A percentile compares a stretch with the other conserved stretches of the same genome.
phyloP scores from a whole-genome alignment of 345 rosid species.

The Eucalyptus marginata region DNA sequence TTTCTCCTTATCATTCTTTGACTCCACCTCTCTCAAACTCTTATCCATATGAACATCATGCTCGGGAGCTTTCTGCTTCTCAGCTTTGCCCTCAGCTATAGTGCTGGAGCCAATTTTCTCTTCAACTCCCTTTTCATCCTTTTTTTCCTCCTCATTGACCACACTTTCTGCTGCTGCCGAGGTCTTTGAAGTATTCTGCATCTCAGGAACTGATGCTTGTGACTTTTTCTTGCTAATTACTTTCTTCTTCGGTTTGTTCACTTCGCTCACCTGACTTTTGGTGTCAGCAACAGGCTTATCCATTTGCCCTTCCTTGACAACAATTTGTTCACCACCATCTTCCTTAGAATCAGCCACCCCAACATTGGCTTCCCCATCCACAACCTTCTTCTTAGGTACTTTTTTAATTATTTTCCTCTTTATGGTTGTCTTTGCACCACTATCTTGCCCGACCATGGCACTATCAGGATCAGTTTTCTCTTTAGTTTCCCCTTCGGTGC shows the following conservation, averaged over 20 bases:
- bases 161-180: slow-evolving; percentile 18
- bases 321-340: slow-evolving; percentile 26
- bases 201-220: slow-evolving; percentile 21
- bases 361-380: slow-evolving; percentile 17
- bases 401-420: slow-evolving; percentile 75
- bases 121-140: slow-evolving; percentile 26
- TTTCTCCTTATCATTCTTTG: slow-evolving; percentile 30
- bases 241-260: slow-evolving; percentile 9
- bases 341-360: slow-evolving; percentile 17
- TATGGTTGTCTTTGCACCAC: slow-evolving; percentile 35
- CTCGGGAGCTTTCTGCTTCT: slow-evolving; percentile 19
- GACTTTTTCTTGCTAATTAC: slow-evolving; percentile 1
- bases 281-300: slow-evolving; percentile 18
- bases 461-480: slow-evolving; percentile 25
- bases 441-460: slow-evolving; percentile 17
- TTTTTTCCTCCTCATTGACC: slow-evolving; percentile 28
- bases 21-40: slow-evolving; percentile 19
- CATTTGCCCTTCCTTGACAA: slow-evolving; percentile 4
- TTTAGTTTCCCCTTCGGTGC: slow-evolving; percentile 29
- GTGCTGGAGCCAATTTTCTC: background rate
- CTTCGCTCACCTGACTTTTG: slow-evolving; percentile 7
- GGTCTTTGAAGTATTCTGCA: slow-evolving; percentile 18
- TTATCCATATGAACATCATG: slow-evolving; percentile 22
- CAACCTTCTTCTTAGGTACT: slow-evolving; percentile 67
- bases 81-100: slow-evolving; percentile 15